Conservation (phyloP, 331 rosid genomes). For the Acacia pycnantha region DNA sequence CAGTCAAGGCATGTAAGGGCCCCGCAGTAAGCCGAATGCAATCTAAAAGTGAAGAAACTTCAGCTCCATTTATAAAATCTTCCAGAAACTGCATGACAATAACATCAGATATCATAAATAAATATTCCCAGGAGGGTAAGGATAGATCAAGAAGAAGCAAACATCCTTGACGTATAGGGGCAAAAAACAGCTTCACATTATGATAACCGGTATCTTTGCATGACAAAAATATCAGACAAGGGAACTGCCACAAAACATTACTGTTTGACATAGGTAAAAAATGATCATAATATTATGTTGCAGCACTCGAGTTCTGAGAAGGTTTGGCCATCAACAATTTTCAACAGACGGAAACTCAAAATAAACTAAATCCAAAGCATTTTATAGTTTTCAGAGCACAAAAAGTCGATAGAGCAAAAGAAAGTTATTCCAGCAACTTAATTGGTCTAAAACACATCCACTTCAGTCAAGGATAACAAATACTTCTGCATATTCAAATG, state of each 20-base stretch:
- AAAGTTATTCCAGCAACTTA: not conserved
- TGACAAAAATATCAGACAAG: conserved; percentile 13
- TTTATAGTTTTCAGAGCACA: conserved; percentile 8
- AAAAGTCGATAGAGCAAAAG: not conserved
- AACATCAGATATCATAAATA: conserved; percentile 19
- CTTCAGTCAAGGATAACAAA: conserved; percentile 13
- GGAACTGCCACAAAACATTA: conserved; percentile 15
- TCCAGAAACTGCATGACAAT: conserved; percentile 77
- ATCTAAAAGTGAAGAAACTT: conserved; percentile 93
- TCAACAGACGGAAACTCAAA: not conserved
- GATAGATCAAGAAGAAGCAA: not conserved
- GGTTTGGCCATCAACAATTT: not conserved
- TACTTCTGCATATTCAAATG: not conserved
- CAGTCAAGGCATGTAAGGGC: conserved; percentile 95
- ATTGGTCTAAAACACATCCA: conserved; percentile 4
- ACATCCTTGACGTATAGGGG: not conserved
- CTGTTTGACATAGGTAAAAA: not conserved
- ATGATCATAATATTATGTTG: conserved; percentile 1
- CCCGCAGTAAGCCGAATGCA: conserved; percentile 99
- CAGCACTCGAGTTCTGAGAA: not conserved
- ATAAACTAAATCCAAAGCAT: conserved; percentile 6
- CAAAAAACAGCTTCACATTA: conserved; percentile 23
- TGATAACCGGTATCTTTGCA: conserved; percentile 3
- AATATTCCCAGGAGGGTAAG: not conserved
- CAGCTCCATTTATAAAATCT: conserved; percentile 98